These are phyloP conservation scores for Exophiala sp. DNA, from an alignment of 2,329 filamentous ascomycete genomes.

Conservation along the genomic window DNA sequence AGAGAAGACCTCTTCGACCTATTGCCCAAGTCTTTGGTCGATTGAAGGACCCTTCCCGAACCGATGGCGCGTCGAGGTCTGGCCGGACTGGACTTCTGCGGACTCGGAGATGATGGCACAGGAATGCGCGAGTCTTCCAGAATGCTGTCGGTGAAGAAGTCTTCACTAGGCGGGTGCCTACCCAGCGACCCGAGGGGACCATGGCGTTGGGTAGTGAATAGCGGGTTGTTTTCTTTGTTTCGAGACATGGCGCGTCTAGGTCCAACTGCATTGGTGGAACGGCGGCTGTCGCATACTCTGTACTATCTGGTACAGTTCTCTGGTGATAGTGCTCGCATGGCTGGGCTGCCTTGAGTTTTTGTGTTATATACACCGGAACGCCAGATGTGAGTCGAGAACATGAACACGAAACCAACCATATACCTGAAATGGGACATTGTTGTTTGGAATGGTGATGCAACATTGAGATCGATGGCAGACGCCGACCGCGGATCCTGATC, in stretches of 20 bases:
- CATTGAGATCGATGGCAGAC: not conserved
- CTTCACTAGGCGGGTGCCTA: constrained; percentile 18
- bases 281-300: constrained; percentile 11
- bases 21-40: constrained; percentile 37
- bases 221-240: constrained; percentile 26
- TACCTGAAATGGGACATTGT: constrained; percentile 7
- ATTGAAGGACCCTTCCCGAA: constrained; percentile 36
- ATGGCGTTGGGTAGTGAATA: constrained; percentile 17
- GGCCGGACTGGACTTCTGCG: constrained; percentile 10
- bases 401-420: constrained; percentile 13
- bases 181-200: constrained; percentile 7
- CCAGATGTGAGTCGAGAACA: no score
- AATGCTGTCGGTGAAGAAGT: constrained; percentile 30
- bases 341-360: not conserved
- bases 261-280: constrained; percentile 11
- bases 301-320: constrained; percentile 11
- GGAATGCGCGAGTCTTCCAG: constrained; percentile 27
- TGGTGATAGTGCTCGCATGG: not conserved
- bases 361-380: not conserved
- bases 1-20: constrained; percentile 16
- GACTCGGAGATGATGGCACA: constrained; percentile 22
- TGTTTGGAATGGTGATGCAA: not conserved
- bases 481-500: not conserved
- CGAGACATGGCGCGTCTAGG: constrained; percentile 23
- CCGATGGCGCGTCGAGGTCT: constrained; percentile 34